Evolutionary conservation across 768 basidiomycete genomes (phyloP).

Genomic region (Mycena maculata): DNA sequence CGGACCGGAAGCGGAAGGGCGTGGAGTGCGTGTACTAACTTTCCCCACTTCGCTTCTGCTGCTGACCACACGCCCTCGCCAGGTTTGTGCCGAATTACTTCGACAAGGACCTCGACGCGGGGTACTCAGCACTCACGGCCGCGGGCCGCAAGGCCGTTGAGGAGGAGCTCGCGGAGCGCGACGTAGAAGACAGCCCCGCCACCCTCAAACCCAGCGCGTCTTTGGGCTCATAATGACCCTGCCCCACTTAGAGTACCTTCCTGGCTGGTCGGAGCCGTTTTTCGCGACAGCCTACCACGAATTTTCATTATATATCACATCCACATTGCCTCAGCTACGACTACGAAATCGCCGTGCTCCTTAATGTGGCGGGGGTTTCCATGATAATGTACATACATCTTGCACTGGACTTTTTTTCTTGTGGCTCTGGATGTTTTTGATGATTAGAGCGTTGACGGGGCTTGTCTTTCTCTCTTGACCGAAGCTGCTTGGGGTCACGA

Average conservation of each 20-base stretch:
- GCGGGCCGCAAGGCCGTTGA: slow-evolving; percentile 79
- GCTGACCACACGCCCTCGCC: neutral
- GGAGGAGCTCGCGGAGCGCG: slow-evolving; percentile 69
- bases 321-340: neutral
- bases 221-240: neutral
- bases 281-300: neutral
- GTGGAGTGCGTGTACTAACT: slow-evolving; percentile 67
- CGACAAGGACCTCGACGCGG: slow-evolving; percentile 72
- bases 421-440: too few species aligned
- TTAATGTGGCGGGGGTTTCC: neutral
- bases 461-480: too few species aligned
- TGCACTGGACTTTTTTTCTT: too few species aligned
- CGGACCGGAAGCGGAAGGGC: slow-evolving; percentile 86
- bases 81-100: slow-evolving; percentile 69
- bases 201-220: slow-evolving; percentile 8
- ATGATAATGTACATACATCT: neutral
- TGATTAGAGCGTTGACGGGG: too few species aligned
- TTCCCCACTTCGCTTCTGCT: neutral
- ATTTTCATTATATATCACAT: slow-evolving; percentile 5
- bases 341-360: slow-evolving; percentile 1
- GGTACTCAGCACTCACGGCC: slow-evolving; percentile 74
- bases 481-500: too few species aligned
- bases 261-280: neutral
- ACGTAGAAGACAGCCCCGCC: slow-evolving; percentile 40
- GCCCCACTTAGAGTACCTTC: slow-evolving; percentile 14